Evolutionary conservation across 805 yeast genomes (phyloP).

Genomic region (Sugiyamaella qingdaonensis): DNA sequence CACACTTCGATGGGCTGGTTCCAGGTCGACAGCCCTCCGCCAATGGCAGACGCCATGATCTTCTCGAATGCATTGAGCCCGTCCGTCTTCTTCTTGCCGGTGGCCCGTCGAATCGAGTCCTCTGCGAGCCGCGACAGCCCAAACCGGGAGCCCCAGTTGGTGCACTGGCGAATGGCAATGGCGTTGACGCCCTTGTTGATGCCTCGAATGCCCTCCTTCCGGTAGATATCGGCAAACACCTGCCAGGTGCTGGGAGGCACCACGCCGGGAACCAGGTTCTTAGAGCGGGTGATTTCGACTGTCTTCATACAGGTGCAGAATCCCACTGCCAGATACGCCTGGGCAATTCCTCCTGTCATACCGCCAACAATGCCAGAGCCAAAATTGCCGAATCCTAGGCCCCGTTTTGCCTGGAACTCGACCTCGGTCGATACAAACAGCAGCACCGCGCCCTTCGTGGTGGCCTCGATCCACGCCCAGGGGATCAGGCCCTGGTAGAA

Average conservation of each 20-base stretch:
- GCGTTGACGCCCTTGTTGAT: constrained; percentile 98
- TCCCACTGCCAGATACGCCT: constrained; percentile 93
- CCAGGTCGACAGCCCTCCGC: constrained; percentile 98
- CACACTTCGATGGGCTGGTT: constrained; percentile 98
- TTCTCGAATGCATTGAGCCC: constrained; percentile 74
- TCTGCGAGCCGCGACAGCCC: constrained; percentile 92
- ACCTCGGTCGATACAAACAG: constrained; percentile 90
- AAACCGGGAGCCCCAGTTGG: constrained; percentile 98
- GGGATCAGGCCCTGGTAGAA: constrained; percentile 97
- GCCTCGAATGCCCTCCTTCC: constrained; percentile 86
- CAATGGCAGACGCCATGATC: constrained; percentile 77
- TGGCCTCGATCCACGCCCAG: constrained; percentile 99
- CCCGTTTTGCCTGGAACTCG: constrained; percentile 64
- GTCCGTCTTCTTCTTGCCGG: constrained; percentile 53
- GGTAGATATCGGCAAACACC: constrained; percentile 81
- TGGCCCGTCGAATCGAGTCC: constrained; percentile 62
- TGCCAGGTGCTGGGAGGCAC: constrained; percentile 72
- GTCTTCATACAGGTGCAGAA: constrained; percentile 99
- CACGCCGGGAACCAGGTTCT: constrained; percentile 66
- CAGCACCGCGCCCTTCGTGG: constrained; percentile 97
- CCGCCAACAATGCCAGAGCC: constrained; percentile 93
- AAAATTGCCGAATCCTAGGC: constrained; percentile 60
- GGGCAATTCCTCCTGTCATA: constrained; percentile 92
- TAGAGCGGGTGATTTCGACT: constrained; percentile 90
- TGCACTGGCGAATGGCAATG: constrained; percentile 97